phyloP scores from a whole-genome alignment of 805 yeast genomes.

The Lipomyces chichibuensis region DNA sequence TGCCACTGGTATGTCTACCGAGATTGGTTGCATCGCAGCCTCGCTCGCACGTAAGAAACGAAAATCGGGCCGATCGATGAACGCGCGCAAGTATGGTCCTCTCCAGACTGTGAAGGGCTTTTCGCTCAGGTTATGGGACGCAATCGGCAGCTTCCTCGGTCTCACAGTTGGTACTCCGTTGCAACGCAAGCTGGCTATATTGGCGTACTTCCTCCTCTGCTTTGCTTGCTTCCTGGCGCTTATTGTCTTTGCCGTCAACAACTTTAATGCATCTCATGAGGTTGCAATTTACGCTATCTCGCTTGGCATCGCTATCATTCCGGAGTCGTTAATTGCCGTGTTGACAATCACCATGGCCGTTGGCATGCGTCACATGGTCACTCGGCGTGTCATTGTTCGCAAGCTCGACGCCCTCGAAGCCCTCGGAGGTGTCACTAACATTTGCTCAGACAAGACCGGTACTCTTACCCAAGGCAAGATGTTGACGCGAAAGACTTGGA shows the following conservation, averaged over 20 bases:
- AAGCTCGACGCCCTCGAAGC: slow-evolving; percentile 79
- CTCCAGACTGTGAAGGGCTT: slow-evolving; percentile 46
- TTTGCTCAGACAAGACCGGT: slow-evolving; percentile 83
- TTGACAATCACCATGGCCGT: slow-evolving; percentile 85
- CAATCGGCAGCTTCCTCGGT: slow-evolving; percentile 72
- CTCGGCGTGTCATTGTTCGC: slow-evolving; percentile 70
- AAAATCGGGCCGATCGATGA: slow-evolving; percentile 30
- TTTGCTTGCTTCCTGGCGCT: slow-evolving; percentile 86
- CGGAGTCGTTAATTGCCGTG: slow-evolving; percentile 77
- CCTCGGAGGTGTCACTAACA: slow-evolving; percentile 75
- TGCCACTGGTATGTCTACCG: slow-evolving; percentile 70
- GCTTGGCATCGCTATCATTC: slow-evolving; percentile 80
- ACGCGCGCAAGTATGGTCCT: slow-evolving; percentile 29
- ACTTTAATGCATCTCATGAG: slow-evolving; percentile 70
- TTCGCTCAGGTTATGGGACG: slow-evolving; percentile 54
- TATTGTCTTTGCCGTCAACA: slow-evolving; percentile 83
- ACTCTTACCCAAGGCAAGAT: slow-evolving; percentile 79
- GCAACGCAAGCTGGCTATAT: slow-evolving; percentile 71
- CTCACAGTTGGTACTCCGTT: slow-evolving; percentile 80
- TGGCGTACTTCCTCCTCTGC: slow-evolving; percentile 71
- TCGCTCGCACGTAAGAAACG: slow-evolving; percentile 28
- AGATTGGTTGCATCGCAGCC: slow-evolving; percentile 72
- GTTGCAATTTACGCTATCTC: slow-evolving; percentile 90
- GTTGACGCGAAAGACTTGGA: slow-evolving; percentile 72
- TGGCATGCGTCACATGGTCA: slow-evolving; percentile 74